A percentile compares a stretch with the other conserved stretches of the same genome.
Evolutionary conservation across 2,329 filamentous ascomycete species (phyloP).

Genomic region (Pseudogymnoascus sp.): DNA sequence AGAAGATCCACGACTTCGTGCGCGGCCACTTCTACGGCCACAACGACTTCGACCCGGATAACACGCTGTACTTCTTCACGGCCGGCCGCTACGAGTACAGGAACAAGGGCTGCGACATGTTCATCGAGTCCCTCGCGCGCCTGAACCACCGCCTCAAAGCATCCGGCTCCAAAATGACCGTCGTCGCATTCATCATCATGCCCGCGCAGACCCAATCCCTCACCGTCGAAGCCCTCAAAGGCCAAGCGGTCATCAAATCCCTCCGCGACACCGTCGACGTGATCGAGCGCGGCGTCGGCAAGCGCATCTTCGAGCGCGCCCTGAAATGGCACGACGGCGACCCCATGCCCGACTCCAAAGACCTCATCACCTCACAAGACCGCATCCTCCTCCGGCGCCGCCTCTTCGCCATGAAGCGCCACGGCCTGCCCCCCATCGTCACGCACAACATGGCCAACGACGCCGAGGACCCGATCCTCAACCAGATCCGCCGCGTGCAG

Average conservation of each 20-base stretch:
- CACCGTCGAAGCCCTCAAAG: constrained; percentile 91
- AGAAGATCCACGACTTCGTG: constrained; percentile 97
- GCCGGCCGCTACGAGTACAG: constrained; percentile 95
- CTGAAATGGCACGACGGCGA: constrained; percentile 94
- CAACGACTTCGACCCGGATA: constrained; percentile 93
- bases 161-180: constrained; percentile 79
- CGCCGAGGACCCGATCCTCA: constrained; percentile 83
- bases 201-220: constrained; percentile 92
- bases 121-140: constrained; percentile 91
- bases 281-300: constrained; percentile 87
- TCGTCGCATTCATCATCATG: constrained; percentile 98
- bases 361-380: constrained; percentile 85
- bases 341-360: constrained; percentile 90
- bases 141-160: constrained; percentile 89
- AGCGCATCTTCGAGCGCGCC: constrained; percentile 89
- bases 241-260: constrained; percentile 95
- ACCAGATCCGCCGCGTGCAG: constrained; percentile 91
- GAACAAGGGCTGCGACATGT: constrained; percentile 99
- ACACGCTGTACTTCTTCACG: constrained; percentile 97
- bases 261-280: constrained; percentile 86
- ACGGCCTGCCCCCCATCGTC: constrained; percentile 85
- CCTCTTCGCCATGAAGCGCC: constrained; percentile 93
- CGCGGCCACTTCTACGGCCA: constrained; percentile 97
- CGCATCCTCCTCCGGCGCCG: constrained; percentile 85
- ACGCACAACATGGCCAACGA: constrained; percentile 99